Conservation (phyloP, 805 yeast species). For the Clavispora phyllophila region DNA sequence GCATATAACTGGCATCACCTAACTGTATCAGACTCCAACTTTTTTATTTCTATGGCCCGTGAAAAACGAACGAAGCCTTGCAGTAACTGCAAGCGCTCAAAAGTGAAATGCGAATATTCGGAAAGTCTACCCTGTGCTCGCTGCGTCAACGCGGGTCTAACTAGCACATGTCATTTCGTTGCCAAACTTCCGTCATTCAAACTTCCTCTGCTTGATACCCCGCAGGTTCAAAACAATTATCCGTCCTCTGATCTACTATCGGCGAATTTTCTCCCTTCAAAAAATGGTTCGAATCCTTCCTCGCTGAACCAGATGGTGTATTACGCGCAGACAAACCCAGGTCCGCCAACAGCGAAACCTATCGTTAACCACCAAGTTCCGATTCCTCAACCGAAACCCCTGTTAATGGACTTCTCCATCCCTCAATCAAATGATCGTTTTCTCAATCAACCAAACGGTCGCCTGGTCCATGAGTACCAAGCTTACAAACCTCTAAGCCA, state of each 20-base stretch:
- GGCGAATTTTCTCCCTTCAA: background rate
- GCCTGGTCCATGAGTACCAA: background rate
- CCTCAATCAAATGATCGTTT: background rate
- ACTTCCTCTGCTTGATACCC: constrained; percentile 19
- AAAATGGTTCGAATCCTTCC: background rate
- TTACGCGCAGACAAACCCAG: background rate
- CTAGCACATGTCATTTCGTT: constrained; percentile 48
- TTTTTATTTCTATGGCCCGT: constrained; percentile 17
- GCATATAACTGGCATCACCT: background rate
- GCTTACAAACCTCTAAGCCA: background rate
- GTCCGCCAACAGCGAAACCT: background rate
- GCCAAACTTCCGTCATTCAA: constrained; percentile 44
- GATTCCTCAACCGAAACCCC: background rate
- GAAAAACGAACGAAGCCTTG: constrained; percentile 56
- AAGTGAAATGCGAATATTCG: constrained; percentile 55
- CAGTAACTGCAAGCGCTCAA: constrained; percentile 54
- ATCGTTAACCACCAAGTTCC: background rate
- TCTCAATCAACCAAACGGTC: background rate
- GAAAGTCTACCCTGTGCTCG: constrained; percentile 51
- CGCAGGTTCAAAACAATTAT: background rate
- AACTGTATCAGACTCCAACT: background rate
- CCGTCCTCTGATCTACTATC: background rate
- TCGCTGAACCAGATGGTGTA: background rate
- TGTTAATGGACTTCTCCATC: background rate
- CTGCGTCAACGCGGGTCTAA: constrained; percentile 47